A percentile compares a stretch with the other conserved stretches of the same genome.
Conservation (phyloP, 495 filamentous ascomycete genomes). For the Hypoxylon lienhwacheense region DNA sequence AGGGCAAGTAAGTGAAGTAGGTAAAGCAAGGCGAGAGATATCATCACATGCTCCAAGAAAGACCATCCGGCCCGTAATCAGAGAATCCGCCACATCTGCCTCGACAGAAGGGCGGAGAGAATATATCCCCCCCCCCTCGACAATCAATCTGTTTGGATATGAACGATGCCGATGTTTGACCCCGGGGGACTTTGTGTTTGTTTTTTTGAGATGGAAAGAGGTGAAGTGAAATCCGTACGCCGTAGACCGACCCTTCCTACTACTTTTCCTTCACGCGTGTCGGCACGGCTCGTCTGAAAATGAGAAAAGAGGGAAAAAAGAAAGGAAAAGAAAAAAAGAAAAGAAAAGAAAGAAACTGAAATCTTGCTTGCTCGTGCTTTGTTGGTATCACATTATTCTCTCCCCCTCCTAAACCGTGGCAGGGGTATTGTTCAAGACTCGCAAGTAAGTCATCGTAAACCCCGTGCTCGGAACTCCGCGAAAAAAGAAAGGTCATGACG, state of each 20-base stretch:
- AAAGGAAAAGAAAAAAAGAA: constrained; percentile 1
- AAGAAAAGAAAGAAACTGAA: constrained; percentile 2
- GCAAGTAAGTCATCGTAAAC: constrained; percentile 8
- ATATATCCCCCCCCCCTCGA: no score
- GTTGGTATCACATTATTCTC: constrained; percentile 31
- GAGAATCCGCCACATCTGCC: no score
- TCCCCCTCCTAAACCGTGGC: constrained; percentile 8
- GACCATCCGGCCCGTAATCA: no score
- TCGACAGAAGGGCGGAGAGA: not conserved
- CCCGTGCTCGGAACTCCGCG: constrained; percentile 25
- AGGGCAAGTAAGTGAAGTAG: no score
- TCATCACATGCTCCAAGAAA: not conserved
- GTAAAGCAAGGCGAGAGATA: not conserved
- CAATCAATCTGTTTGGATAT: not conserved
- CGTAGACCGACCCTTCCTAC: not conserved
- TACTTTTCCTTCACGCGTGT: constrained; percentile 4
- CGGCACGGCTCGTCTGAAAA: constrained; percentile 4
- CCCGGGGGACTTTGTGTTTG: no score
- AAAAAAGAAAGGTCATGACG: constrained; percentile 31
- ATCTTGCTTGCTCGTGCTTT: constrained; percentile 23
- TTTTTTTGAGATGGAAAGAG: not conserved
- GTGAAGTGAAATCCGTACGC: constrained; percentile 13
- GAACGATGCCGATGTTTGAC: constrained; percentile 4
- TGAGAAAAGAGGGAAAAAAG: constrained; percentile 1
- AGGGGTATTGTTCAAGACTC: constrained; percentile 30